Conservation (phyloP, 441 rosid genomes). For the Raphanus hybrid region DNA sequence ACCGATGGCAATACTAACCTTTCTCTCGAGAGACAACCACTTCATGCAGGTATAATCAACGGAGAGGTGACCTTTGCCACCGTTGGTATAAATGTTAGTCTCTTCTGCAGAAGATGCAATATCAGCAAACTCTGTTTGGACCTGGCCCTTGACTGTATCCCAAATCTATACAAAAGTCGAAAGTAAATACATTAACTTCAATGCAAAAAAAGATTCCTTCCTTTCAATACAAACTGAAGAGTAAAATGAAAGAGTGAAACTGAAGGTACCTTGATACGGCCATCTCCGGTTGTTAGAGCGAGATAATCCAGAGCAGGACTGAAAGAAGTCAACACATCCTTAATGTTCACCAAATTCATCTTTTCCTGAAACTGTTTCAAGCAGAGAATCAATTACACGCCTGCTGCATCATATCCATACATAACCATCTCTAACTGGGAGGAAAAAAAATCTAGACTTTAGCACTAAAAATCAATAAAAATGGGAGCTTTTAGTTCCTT, state of each 20-base stretch:
- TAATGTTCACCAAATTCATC: slow-evolving; percentile 55
- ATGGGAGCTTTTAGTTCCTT: too few relatives aligned
- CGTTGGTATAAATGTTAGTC: slow-evolving; percentile 46
- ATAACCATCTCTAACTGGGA: too few relatives aligned
- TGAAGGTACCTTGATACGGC: slow-evolving; percentile 72
- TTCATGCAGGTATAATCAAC: slow-evolving; percentile 89
- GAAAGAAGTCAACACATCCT: slow-evolving; percentile 72
- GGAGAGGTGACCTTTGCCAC: slow-evolving; percentile 69
- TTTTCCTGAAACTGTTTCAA: slow-evolving; percentile 33
- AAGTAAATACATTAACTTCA: too few relatives aligned
- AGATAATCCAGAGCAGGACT: slow-evolving; percentile 79
- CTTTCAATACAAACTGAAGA: not conserved
- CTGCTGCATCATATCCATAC: too few relatives aligned
- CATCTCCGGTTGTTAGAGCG: slow-evolving; percentile 81
- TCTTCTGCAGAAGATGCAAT: slow-evolving; percentile 52
- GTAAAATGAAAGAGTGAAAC: not conserved
- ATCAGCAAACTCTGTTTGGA: slow-evolving; percentile 86
- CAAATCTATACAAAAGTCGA: slow-evolving; percentile 59
- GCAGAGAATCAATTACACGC: slow-evolving; percentile 3
- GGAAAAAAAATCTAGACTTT: too few relatives aligned
- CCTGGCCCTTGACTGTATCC: slow-evolving; percentile 76
- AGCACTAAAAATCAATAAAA: too few relatives aligned
- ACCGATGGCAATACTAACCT: too few relatives aligned
- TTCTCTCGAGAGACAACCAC: slow-evolving; percentile 71
- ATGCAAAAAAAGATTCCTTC: too few relatives aligned